A percentile compares a stretch with the other conserved stretches of the same genome.
phyloP scores from a whole-genome alignment of 208 protist genomes.

The Perkinsela sp. region DNA sequence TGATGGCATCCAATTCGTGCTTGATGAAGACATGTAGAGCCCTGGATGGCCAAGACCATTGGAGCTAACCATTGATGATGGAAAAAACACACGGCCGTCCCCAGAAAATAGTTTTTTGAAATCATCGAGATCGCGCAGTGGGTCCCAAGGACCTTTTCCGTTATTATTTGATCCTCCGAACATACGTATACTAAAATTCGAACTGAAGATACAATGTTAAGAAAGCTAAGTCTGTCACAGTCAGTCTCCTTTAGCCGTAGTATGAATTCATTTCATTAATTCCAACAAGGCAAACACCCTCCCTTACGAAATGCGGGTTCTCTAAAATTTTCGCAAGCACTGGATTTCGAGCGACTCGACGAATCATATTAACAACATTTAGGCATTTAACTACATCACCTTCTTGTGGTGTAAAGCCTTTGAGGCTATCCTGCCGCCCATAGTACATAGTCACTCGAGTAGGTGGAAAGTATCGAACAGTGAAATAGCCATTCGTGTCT shows the following conservation, averaged over 20 bases:
- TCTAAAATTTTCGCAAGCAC: not conserved
- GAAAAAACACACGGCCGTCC: not conserved
- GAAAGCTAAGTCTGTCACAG: too few relatives aligned
- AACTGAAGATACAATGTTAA: not conserved
- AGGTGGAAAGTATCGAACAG: not conserved
- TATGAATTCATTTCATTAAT: not conserved
- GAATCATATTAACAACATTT: not conserved
- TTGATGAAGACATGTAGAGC: not conserved
- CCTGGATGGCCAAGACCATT: not conserved
- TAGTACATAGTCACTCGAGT: not conserved
- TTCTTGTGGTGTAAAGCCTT: not conserved
- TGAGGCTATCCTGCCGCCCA: not conserved
- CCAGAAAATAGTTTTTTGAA: not conserved
- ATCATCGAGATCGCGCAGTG: not conserved
- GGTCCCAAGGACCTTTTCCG: not conserved
- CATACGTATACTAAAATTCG: not conserved
- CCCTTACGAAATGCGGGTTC: not conserved
- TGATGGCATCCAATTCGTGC: conserved; percentile 18
- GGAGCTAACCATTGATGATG: not conserved
- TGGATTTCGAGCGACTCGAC: not conserved
- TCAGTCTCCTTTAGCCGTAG: not conserved
- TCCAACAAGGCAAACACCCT: not conserved
- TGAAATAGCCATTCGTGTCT: not conserved
- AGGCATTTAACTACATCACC: not conserved
- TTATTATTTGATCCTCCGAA: not conserved